These are phyloP conservation scores for Dimocarpus longan DNA, from an alignment of 345 rosid genomes.

Conservation along the genomic window DNA sequence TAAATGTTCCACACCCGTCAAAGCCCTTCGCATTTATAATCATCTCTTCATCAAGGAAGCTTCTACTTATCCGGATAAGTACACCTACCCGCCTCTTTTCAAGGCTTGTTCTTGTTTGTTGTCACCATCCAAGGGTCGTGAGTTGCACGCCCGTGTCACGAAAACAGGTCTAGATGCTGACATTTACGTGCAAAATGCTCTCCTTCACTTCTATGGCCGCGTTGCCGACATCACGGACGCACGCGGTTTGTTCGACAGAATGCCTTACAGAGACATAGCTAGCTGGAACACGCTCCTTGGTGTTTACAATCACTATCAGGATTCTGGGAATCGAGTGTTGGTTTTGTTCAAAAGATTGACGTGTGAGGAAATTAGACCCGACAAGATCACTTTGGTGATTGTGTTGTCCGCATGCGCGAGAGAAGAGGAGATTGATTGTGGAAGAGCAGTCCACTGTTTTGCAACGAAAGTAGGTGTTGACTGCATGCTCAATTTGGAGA, in stretches of 20 bases:
- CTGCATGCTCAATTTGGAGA: slow-evolving; percentile 18
- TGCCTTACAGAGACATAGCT: slow-evolving; percentile 22
- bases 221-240: neutral
- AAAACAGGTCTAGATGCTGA: slow-evolving; percentile 20
- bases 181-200: slow-evolving; percentile 25
- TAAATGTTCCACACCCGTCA: slow-evolving; percentile 23
- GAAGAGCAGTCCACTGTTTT: slow-evolving; percentile 23
- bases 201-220: slow-evolving; percentile 19
- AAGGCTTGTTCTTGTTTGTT: slow-evolving; percentile 25
- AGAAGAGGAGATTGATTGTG: slow-evolving; percentile 18
- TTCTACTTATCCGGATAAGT: slow-evolving; percentile 19
- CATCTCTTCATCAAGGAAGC: neutral
- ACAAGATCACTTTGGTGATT: slow-evolving; percentile 17
- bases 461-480: slow-evolving; percentile 29
- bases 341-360: slow-evolving; percentile 23
- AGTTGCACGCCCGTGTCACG: slow-evolving; percentile 23
- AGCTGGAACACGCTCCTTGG: slow-evolving; percentile 35
- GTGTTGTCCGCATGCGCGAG: slow-evolving; percentile 25
- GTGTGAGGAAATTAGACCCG: slow-evolving; percentile 11
- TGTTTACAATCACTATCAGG: neutral
- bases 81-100: slow-evolving; percentile 27
- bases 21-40: slow-evolving; percentile 27
- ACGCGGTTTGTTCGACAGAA: slow-evolving; percentile 16
- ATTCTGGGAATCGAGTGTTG: slow-evolving; percentile 9
- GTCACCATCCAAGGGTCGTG: slow-evolving; percentile 13